Conservation (phyloP, 768 basidiomycete genomes). For the Leccinum ochraceum region DNA sequence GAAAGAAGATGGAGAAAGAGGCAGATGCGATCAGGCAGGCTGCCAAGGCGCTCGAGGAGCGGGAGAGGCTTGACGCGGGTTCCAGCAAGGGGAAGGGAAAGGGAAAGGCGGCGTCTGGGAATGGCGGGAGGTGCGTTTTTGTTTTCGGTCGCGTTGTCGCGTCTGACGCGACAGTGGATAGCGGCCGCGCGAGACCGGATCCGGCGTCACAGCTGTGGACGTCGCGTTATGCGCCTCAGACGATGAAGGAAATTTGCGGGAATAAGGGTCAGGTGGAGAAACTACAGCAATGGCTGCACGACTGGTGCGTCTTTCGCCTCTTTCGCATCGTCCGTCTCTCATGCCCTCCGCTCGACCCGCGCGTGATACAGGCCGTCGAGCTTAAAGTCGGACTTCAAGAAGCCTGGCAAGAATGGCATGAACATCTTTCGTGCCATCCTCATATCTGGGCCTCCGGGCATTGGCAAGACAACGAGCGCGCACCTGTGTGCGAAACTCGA, state of each 20-base stretch:
- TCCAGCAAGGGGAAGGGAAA: slow-evolving; percentile 24
- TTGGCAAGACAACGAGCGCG: slow-evolving; percentile 96
- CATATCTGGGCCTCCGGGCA: slow-evolving; percentile 93
- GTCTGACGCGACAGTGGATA: background rate
- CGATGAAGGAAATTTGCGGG: slow-evolving; percentile 89
- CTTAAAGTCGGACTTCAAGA: slow-evolving; percentile 80
- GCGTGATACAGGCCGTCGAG: slow-evolving; percentile 60
- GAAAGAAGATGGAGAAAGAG: slow-evolving; percentile 81
- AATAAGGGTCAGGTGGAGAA: slow-evolving; percentile 94
- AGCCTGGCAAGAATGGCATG: slow-evolving; percentile 90
- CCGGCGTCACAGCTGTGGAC: slow-evolving; percentile 85
- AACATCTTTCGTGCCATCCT: slow-evolving; percentile 85
- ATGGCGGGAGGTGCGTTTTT: slow-evolving; percentile 14
- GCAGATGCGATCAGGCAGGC: slow-evolving; percentile 68
- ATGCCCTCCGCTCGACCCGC: background rate
- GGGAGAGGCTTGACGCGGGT: slow-evolving; percentile 55
- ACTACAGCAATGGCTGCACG: slow-evolving; percentile 80
- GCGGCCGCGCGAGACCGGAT: slow-evolving; percentile 39
- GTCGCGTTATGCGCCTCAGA: slow-evolving; percentile 88
- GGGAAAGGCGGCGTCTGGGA: slow-evolving; percentile 7
- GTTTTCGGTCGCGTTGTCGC: background rate
- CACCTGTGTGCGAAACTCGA: slow-evolving; percentile 90
- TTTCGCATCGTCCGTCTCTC: background rate
- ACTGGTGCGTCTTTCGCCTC: slow-evolving; percentile 63
- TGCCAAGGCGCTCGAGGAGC: slow-evolving; percentile 77